Conservation (phyloP, 2,329 filamentous ascomycete genomes). For the Xylariales sp. region DNA sequence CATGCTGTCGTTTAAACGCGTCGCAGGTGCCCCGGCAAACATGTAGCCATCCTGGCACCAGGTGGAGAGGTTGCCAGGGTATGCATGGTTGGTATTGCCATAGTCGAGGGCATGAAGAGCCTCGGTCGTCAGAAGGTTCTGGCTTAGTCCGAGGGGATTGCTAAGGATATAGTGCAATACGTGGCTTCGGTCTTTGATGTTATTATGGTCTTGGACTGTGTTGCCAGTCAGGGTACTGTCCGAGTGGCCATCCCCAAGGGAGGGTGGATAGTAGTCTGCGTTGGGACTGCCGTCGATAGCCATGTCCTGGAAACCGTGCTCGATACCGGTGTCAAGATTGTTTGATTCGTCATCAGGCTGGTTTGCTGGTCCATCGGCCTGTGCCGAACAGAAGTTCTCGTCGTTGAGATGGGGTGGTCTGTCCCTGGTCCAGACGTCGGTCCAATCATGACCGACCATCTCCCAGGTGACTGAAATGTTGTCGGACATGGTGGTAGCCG, state of each 20-base stretch:
- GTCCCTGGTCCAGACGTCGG: constrained; percentile 4
- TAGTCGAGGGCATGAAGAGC: constrained; percentile 17
- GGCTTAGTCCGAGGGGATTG: constrained; percentile 10
- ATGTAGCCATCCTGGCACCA: constrained; percentile 14
- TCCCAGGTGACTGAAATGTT: constrained; percentile 3
- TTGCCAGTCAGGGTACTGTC: constrained; percentile 3
- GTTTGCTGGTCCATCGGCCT: constrained; percentile 7
- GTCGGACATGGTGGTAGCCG: not conserved
- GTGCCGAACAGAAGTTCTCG: constrained; percentile 15
- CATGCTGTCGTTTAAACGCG: constrained; percentile 11
- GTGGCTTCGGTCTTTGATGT: not conserved
- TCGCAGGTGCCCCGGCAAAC: not conserved
- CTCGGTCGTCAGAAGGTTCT: constrained; percentile 13
- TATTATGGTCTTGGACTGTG: not conserved
- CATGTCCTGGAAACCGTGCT: not conserved
- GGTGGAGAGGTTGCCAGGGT: constrained; percentile 10
- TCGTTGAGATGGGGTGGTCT: constrained; percentile 17
- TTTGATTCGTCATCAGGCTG: constrained; percentile 9
- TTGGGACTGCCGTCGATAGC: not conserved
- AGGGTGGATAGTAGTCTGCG: constrained; percentile 1
- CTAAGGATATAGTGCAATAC: constrained; percentile 9
- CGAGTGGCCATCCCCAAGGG: constrained; percentile 2
- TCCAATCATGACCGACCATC: not conserved
- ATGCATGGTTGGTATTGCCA: constrained; percentile 4
- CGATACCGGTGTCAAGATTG: not conserved